Evolutionary conservation across 306 rosid genomes (phyloP).

Genomic region (Dalbergia cochinchinensis): DNA sequence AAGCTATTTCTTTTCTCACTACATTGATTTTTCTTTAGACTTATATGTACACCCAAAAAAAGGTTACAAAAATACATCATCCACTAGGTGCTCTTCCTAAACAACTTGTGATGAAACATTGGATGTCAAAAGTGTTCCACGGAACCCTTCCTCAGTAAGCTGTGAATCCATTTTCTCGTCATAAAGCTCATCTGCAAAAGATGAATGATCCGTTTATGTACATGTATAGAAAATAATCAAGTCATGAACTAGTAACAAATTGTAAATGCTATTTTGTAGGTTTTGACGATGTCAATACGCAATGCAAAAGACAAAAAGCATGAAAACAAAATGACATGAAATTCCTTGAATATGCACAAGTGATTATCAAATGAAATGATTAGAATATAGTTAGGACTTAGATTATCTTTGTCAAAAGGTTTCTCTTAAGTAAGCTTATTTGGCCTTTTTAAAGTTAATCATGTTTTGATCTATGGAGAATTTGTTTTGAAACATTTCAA

Average conservation of each 20-base stretch:
- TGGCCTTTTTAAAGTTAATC: no score
- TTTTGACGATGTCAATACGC: no score
- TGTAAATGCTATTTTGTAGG: no score
- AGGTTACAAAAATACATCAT: conserved; percentile 35
- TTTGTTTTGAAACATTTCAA: no score
- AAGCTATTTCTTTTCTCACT: conserved; percentile 5
- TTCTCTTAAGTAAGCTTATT: no score
- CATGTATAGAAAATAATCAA: background rate
- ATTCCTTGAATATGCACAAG: no score
- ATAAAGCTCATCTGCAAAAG: conserved; percentile 76
- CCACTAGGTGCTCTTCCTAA: conserved; percentile 45
- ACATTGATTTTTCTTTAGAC: conserved; percentile 34
- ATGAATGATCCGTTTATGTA: background rate
- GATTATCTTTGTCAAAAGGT: no score
- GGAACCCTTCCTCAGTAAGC: conserved; percentile 82
- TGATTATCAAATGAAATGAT: no score
- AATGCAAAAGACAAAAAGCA: no score
- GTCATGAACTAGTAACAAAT: background rate
- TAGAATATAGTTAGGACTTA: no score
- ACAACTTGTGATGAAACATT: conserved; percentile 78
- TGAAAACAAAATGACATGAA: no score
- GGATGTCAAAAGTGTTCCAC: conserved; percentile 82
- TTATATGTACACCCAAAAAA: conserved; percentile 47
- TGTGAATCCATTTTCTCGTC: conserved; percentile 68
- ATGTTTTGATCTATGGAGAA: no score